phyloP scores from a whole-genome alignment of 2,329 filamentous ascomycete genomes.

The Cladophialophora carrionii region DNA sequence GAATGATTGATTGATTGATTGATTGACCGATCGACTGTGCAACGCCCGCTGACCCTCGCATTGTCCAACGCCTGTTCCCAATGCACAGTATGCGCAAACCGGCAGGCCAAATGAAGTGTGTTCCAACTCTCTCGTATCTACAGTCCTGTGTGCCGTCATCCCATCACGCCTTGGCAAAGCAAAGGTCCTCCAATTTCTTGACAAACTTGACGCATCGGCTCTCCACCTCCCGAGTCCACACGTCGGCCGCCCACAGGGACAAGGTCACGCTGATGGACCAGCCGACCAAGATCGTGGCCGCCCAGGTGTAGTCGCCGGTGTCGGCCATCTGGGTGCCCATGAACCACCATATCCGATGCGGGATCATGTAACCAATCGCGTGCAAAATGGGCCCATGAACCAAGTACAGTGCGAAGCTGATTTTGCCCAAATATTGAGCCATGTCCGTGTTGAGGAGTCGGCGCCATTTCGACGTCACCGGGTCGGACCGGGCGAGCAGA shows the following conservation, averaged over 20 bases:
- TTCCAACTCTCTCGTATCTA: neutral
- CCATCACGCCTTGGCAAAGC: constrained; percentile 29
- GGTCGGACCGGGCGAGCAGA: constrained; percentile 49
- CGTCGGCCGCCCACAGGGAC: constrained; percentile 60
- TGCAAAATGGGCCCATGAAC: constrained; percentile 53
- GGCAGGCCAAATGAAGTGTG: neutral
- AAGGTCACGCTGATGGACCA: constrained; percentile 49
- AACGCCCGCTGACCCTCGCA: neutral
- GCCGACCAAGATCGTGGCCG: constrained; percentile 46
- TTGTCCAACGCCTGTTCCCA: constrained; percentile 2
- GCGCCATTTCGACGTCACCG: constrained; percentile 43
- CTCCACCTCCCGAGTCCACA: constrained; percentile 46
- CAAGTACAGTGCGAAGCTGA: constrained; percentile 54
- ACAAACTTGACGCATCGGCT: constrained; percentile 35
- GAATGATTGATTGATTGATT: neutral
- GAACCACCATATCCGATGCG: constrained; percentile 41
- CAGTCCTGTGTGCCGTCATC: neutral
- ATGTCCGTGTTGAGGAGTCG: constrained; percentile 48
- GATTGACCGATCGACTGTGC: neutral
- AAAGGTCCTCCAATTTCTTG: constrained; percentile 35
- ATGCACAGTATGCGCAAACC: neutral
- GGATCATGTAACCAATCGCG: constrained; percentile 48
- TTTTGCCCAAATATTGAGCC: constrained; percentile 53
- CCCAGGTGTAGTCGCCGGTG: constrained; percentile 43
- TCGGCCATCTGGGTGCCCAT: constrained; percentile 45